Evolutionary conservation across 768 basidiomycete species (phyloP).

Genomic region (Suillus alpinus): DNA sequence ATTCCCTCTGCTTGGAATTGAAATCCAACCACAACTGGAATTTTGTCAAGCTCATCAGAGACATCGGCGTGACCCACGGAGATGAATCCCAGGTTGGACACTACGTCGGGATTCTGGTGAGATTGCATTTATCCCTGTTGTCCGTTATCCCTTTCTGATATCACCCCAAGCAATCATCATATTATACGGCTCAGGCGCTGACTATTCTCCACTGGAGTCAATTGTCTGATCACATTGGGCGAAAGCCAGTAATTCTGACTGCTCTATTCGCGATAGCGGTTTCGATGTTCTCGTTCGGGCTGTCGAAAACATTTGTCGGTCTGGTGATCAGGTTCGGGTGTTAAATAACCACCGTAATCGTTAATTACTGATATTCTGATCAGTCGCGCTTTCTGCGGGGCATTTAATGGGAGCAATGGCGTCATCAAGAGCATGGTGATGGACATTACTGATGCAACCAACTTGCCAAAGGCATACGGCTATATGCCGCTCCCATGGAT

Average conservation of each 20-base stretch:
- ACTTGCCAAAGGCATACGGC: constrained; percentile 41
- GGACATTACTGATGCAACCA: constrained; percentile 29
- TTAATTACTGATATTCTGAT: not conserved
- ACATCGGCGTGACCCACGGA: constrained; percentile 32
- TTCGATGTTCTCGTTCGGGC: constrained; percentile 40
- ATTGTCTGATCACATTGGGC: constrained; percentile 40
- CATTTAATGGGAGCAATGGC: constrained; percentile 49
- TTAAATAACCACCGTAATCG: not conserved
- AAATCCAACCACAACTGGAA: not conserved
- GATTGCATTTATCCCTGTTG: constrained; percentile 13
- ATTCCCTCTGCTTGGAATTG: not conserved
- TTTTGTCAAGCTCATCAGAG: constrained; percentile 7
- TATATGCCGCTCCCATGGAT: constrained; percentile 50
- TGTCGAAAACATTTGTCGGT: constrained; percentile 38
- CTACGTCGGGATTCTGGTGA: constrained; percentile 41
- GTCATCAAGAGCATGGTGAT: constrained; percentile 40
- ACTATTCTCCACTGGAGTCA: constrained; percentile 43
- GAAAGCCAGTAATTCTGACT: constrained; percentile 38
- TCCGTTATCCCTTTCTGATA: not conserved
- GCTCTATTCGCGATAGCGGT: constrained; percentile 37
- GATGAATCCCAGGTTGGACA: constrained; percentile 41
- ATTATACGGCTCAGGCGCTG: constrained; percentile 41
- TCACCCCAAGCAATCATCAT: constrained; percentile 36
- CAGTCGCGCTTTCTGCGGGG: constrained; percentile 39
- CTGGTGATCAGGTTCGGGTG: constrained; percentile 32